Percentiles rank a stretch among this genome's conserved stretches.
Evolutionary conservation across 73 alveolate species (phyloP).

Genomic region (Uronychia setigera): DNA sequence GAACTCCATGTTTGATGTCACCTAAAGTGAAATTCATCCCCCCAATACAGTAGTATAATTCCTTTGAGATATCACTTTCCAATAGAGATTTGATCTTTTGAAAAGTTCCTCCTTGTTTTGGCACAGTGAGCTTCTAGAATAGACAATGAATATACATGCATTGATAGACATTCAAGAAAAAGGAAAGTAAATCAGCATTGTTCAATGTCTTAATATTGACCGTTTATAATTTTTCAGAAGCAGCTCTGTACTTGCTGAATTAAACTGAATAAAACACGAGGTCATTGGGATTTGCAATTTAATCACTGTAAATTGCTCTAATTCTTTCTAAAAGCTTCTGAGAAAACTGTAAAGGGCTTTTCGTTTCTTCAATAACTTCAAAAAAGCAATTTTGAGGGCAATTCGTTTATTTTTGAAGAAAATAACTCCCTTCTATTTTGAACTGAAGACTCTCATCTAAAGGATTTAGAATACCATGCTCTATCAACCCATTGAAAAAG

Average conservation of each 20-base stretch:
- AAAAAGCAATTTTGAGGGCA: too few relatives aligned
- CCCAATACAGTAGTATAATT: conserved; percentile 15
- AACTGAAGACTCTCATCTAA: conserved; percentile 35
- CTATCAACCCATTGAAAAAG: conserved; percentile 52
- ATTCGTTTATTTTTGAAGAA: too few relatives aligned
- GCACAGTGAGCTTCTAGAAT: conserved; percentile 41
- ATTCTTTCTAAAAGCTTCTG: conserved; percentile 10
- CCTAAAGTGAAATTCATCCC: conserved; percentile 28
- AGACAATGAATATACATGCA: conserved; percentile 68
- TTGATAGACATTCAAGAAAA: conserved; percentile 72
- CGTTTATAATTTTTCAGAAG: conserved; percentile 42
- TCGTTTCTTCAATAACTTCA: conserved; percentile 60
- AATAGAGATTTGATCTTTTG: background rate
- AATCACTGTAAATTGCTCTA: background rate
- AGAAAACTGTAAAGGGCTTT: conserved; percentile 16
- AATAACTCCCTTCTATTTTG: conserved; percentile 9
- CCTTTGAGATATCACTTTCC: background rate
- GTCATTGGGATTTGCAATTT: conserved; percentile 10
- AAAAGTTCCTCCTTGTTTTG: background rate
- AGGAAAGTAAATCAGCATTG: conserved; percentile 47
- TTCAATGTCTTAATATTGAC: conserved; percentile 27
- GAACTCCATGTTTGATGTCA: conserved; percentile 33
- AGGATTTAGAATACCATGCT: conserved; percentile 25
- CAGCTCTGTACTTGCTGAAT: conserved; percentile 22
- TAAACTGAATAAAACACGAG: conserved; percentile 43